These are phyloP conservation scores for Daldinia decipiens DNA, from an alignment of 495 filamentous ascomycete species.

Conservation along the genomic window DNA sequence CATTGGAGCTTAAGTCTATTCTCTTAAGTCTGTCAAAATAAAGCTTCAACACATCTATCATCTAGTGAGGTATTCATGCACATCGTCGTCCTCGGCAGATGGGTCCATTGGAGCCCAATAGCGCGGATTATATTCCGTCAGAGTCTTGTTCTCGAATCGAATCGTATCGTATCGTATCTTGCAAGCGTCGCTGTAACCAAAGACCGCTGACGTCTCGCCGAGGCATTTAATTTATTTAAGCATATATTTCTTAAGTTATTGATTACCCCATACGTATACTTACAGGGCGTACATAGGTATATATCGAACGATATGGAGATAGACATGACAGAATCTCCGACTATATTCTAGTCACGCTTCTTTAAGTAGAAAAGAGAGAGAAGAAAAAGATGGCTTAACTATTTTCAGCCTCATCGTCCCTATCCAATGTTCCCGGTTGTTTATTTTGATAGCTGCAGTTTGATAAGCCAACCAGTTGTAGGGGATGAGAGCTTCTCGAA, in stretches of 20 bases:
- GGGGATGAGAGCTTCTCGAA: constrained; percentile 25
- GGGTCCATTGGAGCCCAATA: neutral
- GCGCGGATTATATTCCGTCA: neutral
- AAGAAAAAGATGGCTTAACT: constrained; percentile 26
- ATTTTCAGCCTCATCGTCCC: constrained; percentile 41
- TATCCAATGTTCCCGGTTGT: constrained; percentile 20
- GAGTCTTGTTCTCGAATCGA: neutral
- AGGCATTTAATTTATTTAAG: constrained; percentile 39
- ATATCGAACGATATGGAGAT: constrained; percentile 1
- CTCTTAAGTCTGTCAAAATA: constrained; percentile 6
- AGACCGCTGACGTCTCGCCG: neutral
- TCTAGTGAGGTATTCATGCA: neutral
- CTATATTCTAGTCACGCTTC: constrained; percentile 5
- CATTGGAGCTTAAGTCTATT: constrained; percentile 16
- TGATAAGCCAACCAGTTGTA: constrained; percentile 31
- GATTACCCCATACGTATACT: constrained; percentile 16
- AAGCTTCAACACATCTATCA: constrained; percentile 1
- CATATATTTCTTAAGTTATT: constrained; percentile 9
- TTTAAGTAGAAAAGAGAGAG: constrained; percentile 9
- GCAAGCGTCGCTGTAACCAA: constrained; percentile 2
- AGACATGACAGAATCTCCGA: constrained; percentile 7
- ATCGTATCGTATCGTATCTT: neutral
- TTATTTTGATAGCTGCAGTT: constrained; percentile 31
- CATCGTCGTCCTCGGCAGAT: constrained; percentile 2
- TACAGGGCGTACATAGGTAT: neutral